phyloP scores from a whole-genome alignment of 352 stramenopile species.

The Pythium oligandrum region DNA sequence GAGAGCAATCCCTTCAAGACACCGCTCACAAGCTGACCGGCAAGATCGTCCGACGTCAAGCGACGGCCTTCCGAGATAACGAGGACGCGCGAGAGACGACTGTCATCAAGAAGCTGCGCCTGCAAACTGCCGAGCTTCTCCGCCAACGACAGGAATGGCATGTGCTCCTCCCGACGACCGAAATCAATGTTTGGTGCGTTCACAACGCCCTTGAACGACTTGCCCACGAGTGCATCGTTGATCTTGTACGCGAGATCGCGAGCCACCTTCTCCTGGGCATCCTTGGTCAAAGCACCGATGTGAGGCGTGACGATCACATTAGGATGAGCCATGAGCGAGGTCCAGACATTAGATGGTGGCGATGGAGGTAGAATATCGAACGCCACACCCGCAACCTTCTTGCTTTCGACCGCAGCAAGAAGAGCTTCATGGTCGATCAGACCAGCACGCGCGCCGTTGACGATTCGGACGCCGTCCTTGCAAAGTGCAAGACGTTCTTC shows the following conservation, averaged over 20 bases:
- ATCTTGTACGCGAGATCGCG: conserved; percentile 90
- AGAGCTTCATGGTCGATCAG: conserved; percentile 92
- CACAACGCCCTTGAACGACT: conserved; percentile 91
- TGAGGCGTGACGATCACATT: conserved; percentile 93
- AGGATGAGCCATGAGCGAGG: conserved; percentile 77
- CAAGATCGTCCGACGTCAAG: conserved; percentile 77
- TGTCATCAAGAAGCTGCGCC: conserved; percentile 77
- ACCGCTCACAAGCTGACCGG: conserved; percentile 79
- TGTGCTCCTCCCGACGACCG: conserved; percentile 62
- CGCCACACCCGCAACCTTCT: conserved; percentile 70
- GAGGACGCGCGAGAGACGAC: conserved; percentile 58
- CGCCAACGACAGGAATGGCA: conserved; percentile 85
- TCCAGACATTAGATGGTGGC: conserved; percentile 45
- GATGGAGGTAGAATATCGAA: conserved; percentile 70
- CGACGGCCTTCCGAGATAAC: conserved; percentile 76
- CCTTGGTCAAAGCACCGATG: conserved; percentile 92
- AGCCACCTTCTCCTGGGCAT: conserved; percentile 93
- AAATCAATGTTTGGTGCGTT: conserved; percentile 95
- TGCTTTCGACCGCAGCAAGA: conserved; percentile 77
- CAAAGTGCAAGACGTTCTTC: conserved; percentile 73
- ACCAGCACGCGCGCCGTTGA: conserved; percentile 93
- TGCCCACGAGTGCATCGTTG: conserved; percentile 87
- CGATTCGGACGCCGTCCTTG: conserved; percentile 90
- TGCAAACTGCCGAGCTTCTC: conserved; percentile 90
- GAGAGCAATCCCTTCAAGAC: conserved; percentile 90